Conservation (phyloP, 1,284 basidiomycete genomes). For the Ganoderma meredithae region DNA sequence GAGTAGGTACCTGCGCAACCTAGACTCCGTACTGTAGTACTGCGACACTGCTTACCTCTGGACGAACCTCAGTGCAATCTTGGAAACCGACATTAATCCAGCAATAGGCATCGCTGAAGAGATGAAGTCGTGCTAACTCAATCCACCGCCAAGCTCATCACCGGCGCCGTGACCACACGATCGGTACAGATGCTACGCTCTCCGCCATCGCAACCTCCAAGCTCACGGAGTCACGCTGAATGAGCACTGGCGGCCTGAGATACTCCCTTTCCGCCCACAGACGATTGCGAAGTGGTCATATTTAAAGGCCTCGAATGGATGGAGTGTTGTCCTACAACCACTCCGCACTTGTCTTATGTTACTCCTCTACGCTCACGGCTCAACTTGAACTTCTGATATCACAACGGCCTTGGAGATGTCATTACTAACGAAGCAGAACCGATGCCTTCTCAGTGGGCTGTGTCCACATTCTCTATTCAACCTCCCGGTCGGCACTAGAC, state of each 20-base stretch:
- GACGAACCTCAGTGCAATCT: too few species aligned
- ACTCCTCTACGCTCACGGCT: background rate
- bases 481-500: constrained; percentile 38
- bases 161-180: too few species aligned
- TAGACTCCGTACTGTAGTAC: too few species aligned
- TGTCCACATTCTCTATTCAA: constrained; percentile 39
- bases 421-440: constrained; percentile 17
- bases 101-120: too few species aligned
- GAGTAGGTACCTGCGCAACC: too few species aligned
- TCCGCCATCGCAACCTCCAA: constrained; percentile 10
- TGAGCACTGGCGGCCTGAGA: constrained; percentile 14
- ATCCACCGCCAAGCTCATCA: too few species aligned
- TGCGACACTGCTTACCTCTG: too few species aligned
- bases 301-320: constrained; percentile 18
- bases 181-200: too few species aligned
- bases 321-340: background rate
- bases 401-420: background rate
- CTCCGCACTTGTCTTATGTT: constrained; percentile 1
- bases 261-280: background rate
- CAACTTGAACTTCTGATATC: background rate
- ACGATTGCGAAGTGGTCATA: constrained; percentile 3
- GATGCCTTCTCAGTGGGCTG: constrained; percentile 28
- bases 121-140: too few species aligned
- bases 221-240: constrained; percentile 25
- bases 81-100: too few species aligned